Evolutionary conservation across 768 basidiomycete genomes (phyloP), one percentile per base, ranked within the genome.

Genomic region (Boletus eberwhitei): DNA sequence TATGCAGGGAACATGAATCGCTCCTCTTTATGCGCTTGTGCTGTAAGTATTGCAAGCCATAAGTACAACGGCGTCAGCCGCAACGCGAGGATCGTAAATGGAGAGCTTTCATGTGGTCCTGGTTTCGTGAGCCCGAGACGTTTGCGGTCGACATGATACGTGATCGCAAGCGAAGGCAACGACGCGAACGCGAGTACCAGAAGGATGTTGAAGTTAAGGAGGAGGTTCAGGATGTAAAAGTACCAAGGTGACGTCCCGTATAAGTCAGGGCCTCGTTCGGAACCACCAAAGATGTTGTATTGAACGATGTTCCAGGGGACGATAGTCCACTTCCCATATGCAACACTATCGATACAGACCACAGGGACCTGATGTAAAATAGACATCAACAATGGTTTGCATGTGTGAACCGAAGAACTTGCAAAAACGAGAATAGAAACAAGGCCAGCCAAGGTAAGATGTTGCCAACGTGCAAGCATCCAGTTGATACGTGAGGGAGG

Each of bases 1-100:
- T 96, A 98, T 2, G 83, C 87, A 1, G 97, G 96, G 71, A 87
- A 98, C 85, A 98, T 89, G 75, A 99, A 99, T n/a, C 97, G 80
- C 68, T 99, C 97, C 72, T 99, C 97, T 73, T 99, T 99, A 73
- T 99, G 97, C 2, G 88, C 75, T 73, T 98, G 96, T 3, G 77
- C 61, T 5, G 84, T 85, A 60, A 99, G 74, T 57, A 97, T 87
- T 1, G 72, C 80, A 43, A 87, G 63, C 96, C 97, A 98, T n/a
- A 98, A 59, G 72, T 98, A 98, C 57, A 96, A 76, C 1, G 93
- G 93, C n/a, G 80, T 70, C n/a, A 98, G 76, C 36, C 94, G 81
- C 51, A 96, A 69, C 5, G 79, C 80, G 43, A 98, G 74, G 42
- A 92, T 69, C 2, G 81, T 87, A 64, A 87, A 93, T 0, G 93